Conservation (phyloP, 805 yeast genomes). For the Nakazawaea anatomiae region DNA sequence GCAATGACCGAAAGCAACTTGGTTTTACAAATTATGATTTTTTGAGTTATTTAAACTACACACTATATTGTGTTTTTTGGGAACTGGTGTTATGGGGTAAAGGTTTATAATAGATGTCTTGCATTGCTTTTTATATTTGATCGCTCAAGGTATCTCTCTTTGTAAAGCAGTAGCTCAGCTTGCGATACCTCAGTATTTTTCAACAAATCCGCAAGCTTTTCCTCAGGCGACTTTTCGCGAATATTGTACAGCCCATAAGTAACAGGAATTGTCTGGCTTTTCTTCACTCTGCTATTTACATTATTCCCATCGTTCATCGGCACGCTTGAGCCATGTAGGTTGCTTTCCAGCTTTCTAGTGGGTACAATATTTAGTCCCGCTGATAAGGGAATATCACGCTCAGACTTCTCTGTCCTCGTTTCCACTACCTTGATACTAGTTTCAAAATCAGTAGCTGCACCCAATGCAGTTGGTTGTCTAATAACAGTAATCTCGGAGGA, state of each 20-base stretch:
- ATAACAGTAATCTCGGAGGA: not conserved
- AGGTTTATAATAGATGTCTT: not conserved
- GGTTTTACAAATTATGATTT: not conserved
- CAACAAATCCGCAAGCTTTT: not conserved
- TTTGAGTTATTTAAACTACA: not conserved
- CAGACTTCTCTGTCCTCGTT: slow-evolving; percentile 6
- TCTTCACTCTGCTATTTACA: too few species aligned
- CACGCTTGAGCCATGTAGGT: not conserved
- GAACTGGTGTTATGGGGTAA: too few species aligned
- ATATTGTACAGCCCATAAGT: too few species aligned
- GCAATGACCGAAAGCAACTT: not conserved
- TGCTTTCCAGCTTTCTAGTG: not conserved
- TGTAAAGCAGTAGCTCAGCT: slow-evolving; percentile 14
- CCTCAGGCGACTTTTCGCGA: not conserved
- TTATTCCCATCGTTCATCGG: not conserved
- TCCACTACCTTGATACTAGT: slow-evolving; percentile 11
- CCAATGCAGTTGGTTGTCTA: not conserved
- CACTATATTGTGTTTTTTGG: too few species aligned
- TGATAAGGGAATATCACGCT: not conserved
- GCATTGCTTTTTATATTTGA: not conserved
- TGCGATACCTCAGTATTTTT: slow-evolving; percentile 9
- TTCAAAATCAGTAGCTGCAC: slow-evolving; percentile 2
- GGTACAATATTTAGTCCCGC: not conserved
- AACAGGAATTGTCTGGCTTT: too few species aligned
- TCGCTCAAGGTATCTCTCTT: slow-evolving; percentile 17